Conservation (phyloP, 2,329 filamentous ascomycete species). For the Dothideomycetidae sp. region DNA sequence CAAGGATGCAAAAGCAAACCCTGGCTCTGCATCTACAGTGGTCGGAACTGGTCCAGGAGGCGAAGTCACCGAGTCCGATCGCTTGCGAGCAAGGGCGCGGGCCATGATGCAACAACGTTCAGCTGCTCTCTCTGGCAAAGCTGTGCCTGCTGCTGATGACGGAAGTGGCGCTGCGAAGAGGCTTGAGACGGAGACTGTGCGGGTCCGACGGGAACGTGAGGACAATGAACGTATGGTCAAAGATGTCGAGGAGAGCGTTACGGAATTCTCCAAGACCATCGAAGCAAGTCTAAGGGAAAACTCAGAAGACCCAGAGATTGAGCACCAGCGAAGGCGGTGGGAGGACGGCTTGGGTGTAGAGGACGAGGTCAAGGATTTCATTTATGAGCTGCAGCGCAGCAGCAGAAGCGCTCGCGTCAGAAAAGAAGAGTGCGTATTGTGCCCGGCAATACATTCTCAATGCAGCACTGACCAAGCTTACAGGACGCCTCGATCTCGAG, state of each 20-base stretch:
- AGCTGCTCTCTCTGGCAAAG: constrained; percentile 78
- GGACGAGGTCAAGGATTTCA: constrained; percentile 93
- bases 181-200: constrained; percentile 74
- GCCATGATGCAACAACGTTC: constrained; percentile 98
- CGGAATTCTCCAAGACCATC: constrained; percentile 69
- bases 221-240: constrained; percentile 92
- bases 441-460: not conserved
- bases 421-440: constrained; percentile 40
- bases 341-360: constrained; percentile 93
- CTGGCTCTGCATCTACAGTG: constrained; percentile 63
- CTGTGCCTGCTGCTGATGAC: constrained; percentile 59
- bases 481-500: constrained; percentile 8
- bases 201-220: constrained; percentile 71
- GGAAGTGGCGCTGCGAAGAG: constrained; percentile 68
- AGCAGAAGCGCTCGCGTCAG: constrained; percentile 62
- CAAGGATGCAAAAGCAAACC: constrained; percentile 83
- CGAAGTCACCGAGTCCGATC: constrained; percentile 78
- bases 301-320: constrained; percentile 56
- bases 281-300: constrained; percentile 81
- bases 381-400: constrained; percentile 83
- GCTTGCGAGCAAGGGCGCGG: constrained; percentile 85
- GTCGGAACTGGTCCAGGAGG: constrained; percentile 89
- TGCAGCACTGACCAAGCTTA: not conserved
- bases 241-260: constrained; percentile 92
- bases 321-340: constrained; percentile 88